These are phyloP conservation scores for Bullera alba DNA, from an alignment of 768 basidiomycete genomes.

Conservation along the genomic window DNA sequence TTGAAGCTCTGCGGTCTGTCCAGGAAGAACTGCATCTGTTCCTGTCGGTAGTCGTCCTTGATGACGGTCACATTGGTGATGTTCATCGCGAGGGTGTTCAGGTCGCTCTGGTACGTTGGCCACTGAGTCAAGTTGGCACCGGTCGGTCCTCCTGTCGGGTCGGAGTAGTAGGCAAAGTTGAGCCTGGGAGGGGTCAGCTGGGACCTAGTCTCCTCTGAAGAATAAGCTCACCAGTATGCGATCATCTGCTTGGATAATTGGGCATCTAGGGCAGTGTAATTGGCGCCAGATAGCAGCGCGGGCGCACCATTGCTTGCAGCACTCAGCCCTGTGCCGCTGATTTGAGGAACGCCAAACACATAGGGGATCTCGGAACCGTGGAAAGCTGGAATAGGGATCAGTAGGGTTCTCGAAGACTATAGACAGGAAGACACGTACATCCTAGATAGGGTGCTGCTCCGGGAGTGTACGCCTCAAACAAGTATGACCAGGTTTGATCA, in stretches of 20 bases:
- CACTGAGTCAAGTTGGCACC: slow-evolving; percentile 21
- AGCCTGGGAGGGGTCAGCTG: slow-evolving; percentile 14
- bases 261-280: slow-evolving; percentile 20
- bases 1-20: slow-evolving; percentile 9
- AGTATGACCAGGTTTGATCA: slow-evolving; percentile 35
- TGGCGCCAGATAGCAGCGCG: neutral
- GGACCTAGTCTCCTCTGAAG: neutral
- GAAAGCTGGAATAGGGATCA: slow-evolving; percentile 6
- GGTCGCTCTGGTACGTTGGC: slow-evolving; percentile 18
- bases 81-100: slow-evolving; percentile 1
- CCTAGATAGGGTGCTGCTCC: neutral
- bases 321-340: slow-evolving; percentile 1
- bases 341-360: slow-evolving; percentile 6
- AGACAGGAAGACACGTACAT: neutral
- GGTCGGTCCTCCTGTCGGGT: slow-evolving; percentile 15
- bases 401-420: neutral
- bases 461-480: slow-evolving; percentile 28
- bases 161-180: slow-evolving; percentile 39
- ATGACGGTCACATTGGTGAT: neutral
- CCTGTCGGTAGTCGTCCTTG: slow-evolving; percentile 10
- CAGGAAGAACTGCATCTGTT: slow-evolving; percentile 16
- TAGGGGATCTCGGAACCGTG: slow-evolving; percentile 24
- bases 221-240: slow-evolving; percentile 37
- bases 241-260: slow-evolving; percentile 22
- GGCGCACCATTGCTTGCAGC: neutral